Conservation (phyloP, 164 flowering plant genomes). For the Kingdonia uniflora region DNA sequence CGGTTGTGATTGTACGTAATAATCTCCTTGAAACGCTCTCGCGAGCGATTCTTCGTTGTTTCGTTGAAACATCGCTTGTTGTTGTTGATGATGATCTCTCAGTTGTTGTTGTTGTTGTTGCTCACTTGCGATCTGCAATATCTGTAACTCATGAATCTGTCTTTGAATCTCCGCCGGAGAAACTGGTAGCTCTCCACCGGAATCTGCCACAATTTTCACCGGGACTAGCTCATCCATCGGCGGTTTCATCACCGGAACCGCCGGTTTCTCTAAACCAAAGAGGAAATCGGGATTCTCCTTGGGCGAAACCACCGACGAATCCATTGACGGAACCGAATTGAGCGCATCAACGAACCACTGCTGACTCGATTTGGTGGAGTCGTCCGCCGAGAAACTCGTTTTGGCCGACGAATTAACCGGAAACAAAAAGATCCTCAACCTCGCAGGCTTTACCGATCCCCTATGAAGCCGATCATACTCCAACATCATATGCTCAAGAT, state of each 20-base stretch:
- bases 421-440: conserved; percentile 58
- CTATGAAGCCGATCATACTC: conserved; percentile 67
- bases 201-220: conserved; percentile 8
- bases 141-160: conserved; percentile 46
- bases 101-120: conserved; percentile 1
- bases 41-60: conserved; percentile 21
- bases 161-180: conserved; percentile 34
- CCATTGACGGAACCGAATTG: conserved; percentile 40
- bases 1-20: conserved; percentile 22
- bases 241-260: conserved; percentile 11
- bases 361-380: conserved; percentile 33
- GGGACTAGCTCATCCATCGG: conserved; percentile 11
- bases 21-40: conserved; percentile 30
- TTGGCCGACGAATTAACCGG: conserved; percentile 10
- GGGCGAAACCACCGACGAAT: conserved; percentile 21
- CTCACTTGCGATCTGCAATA: conserved; percentile 26
- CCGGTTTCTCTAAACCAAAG: conserved; percentile 61
- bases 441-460: conserved; percentile 44
- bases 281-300: conserved; percentile 47
- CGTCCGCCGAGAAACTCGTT: conserved; percentile 16
- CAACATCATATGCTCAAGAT: conserved; percentile 76
- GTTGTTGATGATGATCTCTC: not conserved
- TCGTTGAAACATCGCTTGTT: conserved; percentile 19
- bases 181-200: conserved; percentile 17
- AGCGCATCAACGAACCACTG: conserved; percentile 76